These are phyloP conservation scores for Styphnolobium japonicum DNA, from an alignment of 306 rosid genomes.

Conservation along the genomic window DNA sequence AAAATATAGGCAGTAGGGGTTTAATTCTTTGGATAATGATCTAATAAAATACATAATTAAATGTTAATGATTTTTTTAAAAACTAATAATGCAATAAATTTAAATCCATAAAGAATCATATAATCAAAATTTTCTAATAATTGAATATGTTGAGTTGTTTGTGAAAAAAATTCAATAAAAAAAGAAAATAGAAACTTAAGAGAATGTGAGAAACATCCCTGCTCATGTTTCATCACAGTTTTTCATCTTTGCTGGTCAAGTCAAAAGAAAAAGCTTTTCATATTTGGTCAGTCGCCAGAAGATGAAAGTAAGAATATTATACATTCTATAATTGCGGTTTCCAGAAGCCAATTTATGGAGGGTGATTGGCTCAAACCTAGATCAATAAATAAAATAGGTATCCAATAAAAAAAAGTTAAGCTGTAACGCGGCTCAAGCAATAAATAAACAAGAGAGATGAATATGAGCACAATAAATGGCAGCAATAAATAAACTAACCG, in stretches of 20 bases:
- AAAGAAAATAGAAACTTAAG: background rate
- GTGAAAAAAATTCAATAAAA: no score
- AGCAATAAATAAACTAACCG: constrained; percentile 29
- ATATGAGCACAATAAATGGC: constrained; percentile 27
- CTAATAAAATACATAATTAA: no score
- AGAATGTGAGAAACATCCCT: background rate
- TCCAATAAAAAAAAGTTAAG: constrained; percentile 10
- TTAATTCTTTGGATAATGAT: no score
- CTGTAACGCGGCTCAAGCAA: constrained; percentile 34
- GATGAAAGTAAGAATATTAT: background rate
- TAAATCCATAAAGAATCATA: no score
- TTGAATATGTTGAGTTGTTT: no score
- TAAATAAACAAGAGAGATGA: constrained; percentile 30
- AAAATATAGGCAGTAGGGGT: no score
- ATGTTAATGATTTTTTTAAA: no score
- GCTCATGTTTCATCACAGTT: background rate
- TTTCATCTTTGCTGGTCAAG: background rate
- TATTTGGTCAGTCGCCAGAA: background rate
- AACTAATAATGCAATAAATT: no score
- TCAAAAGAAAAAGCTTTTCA: background rate
- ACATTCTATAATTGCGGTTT: constrained; percentile 25
- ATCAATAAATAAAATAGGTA: background rate
- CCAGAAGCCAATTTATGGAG: constrained; percentile 17
- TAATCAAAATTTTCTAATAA: no score
- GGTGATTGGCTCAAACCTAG: background rate